These are phyloP conservation scores for Suillus brevipes DNA, from an alignment of 768 basidiomycete species.

Conservation along the genomic window DNA sequence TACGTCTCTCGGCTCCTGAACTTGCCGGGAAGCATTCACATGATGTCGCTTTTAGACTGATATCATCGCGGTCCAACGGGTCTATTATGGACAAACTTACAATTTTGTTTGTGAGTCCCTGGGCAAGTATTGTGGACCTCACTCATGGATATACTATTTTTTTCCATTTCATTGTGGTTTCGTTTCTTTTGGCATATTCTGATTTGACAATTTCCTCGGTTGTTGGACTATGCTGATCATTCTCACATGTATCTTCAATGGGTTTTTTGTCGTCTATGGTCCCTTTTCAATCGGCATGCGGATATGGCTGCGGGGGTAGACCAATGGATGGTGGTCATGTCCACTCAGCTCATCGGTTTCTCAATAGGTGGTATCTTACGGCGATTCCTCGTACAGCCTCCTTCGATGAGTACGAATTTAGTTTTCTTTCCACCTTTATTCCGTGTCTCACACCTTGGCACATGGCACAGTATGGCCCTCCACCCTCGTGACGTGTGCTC, in stretches of 20 bases:
- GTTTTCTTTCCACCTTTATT: slow-evolving; percentile 1
- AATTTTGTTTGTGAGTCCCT: slow-evolving; percentile 46
- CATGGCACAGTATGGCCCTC: slow-evolving; percentile 69
- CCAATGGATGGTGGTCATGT: slow-evolving; percentile 65
- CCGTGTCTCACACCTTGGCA: neutral
- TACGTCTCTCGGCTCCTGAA: slow-evolving; percentile 11
- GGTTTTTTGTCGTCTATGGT: neutral
- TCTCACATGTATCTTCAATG: neutral
- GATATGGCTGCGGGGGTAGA: slow-evolving; percentile 29
- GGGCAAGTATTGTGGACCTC: slow-evolving; percentile 11
- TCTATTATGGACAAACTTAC: slow-evolving; percentile 61
- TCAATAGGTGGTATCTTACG: slow-evolving; percentile 59
- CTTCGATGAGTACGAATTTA: slow-evolving; percentile 51
- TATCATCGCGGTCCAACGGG: slow-evolving; percentile 70
- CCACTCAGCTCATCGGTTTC: slow-evolving; percentile 70
- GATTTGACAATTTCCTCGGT: neutral
- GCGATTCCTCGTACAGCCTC: slow-evolving; percentile 59
- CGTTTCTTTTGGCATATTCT: neutral
- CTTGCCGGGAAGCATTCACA: neutral
- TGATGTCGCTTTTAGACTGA: slow-evolving; percentile 46
- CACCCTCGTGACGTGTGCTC: slow-evolving; percentile 65
- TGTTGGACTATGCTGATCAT: neutral
- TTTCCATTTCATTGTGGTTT: neutral
- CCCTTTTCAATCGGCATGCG: neutral
- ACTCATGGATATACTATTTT: slow-evolving; percentile 9